Percentiles rank a stretch among this genome's conserved stretches.
These are phyloP conservation scores for Termitomyces sp. DNA, from an alignment of 768 basidiomycete genomes.

Conservation along the genomic window DNA sequence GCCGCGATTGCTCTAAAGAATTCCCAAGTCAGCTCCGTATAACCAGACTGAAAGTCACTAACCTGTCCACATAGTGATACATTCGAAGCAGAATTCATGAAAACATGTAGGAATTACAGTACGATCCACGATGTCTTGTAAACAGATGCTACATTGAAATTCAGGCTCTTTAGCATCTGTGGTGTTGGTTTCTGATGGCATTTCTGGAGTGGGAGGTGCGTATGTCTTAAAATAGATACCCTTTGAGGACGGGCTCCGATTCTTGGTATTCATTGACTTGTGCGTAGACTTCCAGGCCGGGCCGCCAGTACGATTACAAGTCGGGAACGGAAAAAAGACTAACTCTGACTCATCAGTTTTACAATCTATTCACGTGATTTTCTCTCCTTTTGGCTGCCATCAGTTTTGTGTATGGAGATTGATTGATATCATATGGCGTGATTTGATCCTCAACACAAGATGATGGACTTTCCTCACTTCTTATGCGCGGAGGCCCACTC, in stretches of 20 bases:
- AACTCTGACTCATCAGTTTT: too few relatives aligned
- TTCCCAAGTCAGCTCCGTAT: background rate
- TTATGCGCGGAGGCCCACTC: too few relatives aligned
- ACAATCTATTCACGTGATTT: too few relatives aligned
- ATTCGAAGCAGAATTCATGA: slow-evolving; percentile 93
- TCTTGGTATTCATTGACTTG: slow-evolving; percentile 9
- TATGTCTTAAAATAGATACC: slow-evolving; percentile 28
- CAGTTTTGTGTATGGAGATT: too few relatives aligned
- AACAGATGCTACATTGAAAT: slow-evolving; percentile 80
- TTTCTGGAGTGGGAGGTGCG: slow-evolving; percentile 9
- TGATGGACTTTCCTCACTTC: too few relatives aligned
- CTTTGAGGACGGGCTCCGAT: slow-evolving; percentile 29
- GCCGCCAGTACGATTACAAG: too few relatives aligned
- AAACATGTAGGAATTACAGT: slow-evolving; percentile 82
- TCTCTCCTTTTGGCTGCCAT: too few relatives aligned
- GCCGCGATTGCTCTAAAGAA: slow-evolving; percentile 61
- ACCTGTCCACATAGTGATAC: slow-evolving; percentile 84
- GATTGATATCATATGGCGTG: too few relatives aligned
- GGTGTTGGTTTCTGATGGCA: background rate
- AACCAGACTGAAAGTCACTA: slow-evolving; percentile 16
- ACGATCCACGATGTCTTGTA: slow-evolving; percentile 70
- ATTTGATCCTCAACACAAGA: too few relatives aligned
- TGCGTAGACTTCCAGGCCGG: background rate
- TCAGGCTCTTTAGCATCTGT: slow-evolving; percentile 29
- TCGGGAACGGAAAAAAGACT: too few relatives aligned